These are phyloP conservation scores for Astrothelium macrocarpum DNA, from an alignment of 495 filamentous ascomycete species.

Conservation along the genomic window DNA sequence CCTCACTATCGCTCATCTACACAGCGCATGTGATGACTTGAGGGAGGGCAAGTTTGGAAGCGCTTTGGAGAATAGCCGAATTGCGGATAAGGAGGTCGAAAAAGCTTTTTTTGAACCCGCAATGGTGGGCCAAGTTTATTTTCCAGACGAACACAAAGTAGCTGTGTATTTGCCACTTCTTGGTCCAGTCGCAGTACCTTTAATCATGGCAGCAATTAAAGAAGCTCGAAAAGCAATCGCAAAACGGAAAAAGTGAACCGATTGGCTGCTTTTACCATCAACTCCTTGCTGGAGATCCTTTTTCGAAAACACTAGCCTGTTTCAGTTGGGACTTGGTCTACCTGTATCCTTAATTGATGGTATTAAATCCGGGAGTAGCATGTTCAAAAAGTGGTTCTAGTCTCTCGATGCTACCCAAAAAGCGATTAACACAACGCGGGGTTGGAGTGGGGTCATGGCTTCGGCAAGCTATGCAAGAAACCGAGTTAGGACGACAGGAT, in stretches of 20 bases:
- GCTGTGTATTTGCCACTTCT: constrained; percentile 89
- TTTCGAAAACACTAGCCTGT: too few species aligned
- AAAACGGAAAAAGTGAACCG: neutral
- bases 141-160: constrained; percentile 97
- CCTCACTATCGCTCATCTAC: constrained; percentile 65
- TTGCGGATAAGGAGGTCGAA: constrained; percentile 83
- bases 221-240: constrained; percentile 41
- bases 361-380: too few species aligned
- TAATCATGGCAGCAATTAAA: constrained; percentile 73
- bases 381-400: too few species aligned
- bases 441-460: neutral
- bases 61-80: constrained; percentile 65
- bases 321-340: too few species aligned
- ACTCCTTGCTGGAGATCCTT: neutral
- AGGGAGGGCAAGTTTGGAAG: constrained; percentile 52
- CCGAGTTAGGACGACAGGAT: neutral
- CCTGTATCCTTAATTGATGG: too few species aligned
- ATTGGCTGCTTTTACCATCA: neutral
- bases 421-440: neutral
- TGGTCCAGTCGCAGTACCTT: constrained; percentile 83
- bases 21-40: constrained; percentile 64
- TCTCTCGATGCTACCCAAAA: neutral
- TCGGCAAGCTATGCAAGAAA: neutral
- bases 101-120: constrained; percentile 96
- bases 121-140: constrained; percentile 98